These are phyloP conservation scores for Liriodendron chinense DNA, from an alignment of 164 flowering plant genomes.

Conservation along the genomic window DNA sequence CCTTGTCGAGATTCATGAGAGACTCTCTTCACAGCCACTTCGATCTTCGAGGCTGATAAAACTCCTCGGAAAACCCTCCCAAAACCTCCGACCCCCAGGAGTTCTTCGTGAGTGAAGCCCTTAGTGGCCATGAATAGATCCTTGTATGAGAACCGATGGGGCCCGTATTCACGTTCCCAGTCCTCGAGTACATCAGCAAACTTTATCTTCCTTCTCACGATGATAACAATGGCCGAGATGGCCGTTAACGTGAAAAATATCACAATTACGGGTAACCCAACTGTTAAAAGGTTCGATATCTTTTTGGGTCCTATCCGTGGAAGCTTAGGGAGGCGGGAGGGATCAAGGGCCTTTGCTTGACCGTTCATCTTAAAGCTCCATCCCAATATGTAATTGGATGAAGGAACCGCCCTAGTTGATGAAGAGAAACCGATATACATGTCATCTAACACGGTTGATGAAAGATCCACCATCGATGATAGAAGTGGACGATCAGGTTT, in stretches of 20 bases:
- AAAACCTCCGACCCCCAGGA: slow-evolving; percentile 32
- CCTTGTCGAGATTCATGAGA: slow-evolving; percentile 58
- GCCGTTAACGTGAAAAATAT: neutral
- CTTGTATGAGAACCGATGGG: slow-evolving; percentile 22
- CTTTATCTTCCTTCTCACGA: slow-evolving; percentile 20
- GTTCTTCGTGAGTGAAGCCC: slow-evolving; percentile 21
- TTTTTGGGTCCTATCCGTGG: slow-evolving; percentile 16
- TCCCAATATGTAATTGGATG: slow-evolving; percentile 25
- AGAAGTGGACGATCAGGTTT: slow-evolving; percentile 37
- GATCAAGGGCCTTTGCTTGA: slow-evolving; percentile 19
- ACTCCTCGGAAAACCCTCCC: slow-evolving; percentile 51
- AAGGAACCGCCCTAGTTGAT: slow-evolving; percentile 57
- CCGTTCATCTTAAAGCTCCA: slow-evolving; percentile 38
- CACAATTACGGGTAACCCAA: slow-evolving; percentile 2
- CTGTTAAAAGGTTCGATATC: neutral
- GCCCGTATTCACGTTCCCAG: slow-evolving; percentile 34
- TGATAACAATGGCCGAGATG: neutral
- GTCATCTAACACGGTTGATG: slow-evolving; percentile 31
- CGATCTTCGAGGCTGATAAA: slow-evolving; percentile 24
- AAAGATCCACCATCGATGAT: slow-evolving; percentile 45
- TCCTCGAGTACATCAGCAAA: slow-evolving; percentile 34
- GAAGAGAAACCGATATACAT: slow-evolving; percentile 84
- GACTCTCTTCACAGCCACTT: slow-evolving; percentile 50
- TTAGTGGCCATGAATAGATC: slow-evolving; percentile 27
- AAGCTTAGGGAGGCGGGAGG: slow-evolving; percentile 39